Evolutionary conservation across 345 rosid genomes (phyloP).

Genomic region (Heritiera littoralis): DNA sequence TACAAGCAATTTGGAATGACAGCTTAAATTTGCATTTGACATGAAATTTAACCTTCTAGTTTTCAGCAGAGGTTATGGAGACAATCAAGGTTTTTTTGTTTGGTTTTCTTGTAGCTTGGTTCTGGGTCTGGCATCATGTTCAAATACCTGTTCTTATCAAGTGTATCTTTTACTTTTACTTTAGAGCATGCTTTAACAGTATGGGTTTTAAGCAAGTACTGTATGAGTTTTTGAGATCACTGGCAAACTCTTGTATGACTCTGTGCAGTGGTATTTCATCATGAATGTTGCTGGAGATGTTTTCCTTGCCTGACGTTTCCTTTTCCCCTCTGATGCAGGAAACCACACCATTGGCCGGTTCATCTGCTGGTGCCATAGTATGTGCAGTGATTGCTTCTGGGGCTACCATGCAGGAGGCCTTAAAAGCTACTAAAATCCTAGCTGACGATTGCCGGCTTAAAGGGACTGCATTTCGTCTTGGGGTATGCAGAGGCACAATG

Average conservation of each 20-base stretch:
- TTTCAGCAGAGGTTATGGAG: neutral
- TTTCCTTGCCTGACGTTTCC: neutral
- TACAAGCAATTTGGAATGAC: neutral
- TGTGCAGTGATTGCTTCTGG: conserved; percentile 90
- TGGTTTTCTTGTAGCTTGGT: conserved; percentile 4
- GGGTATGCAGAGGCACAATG: conserved; percentile 51
- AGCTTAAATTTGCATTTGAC: neutral
- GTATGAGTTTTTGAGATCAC: neutral
- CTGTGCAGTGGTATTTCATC: conserved; percentile 1
- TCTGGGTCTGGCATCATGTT: neutral
- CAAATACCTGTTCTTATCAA: neutral
- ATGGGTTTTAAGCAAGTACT: neutral
- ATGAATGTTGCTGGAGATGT: neutral
- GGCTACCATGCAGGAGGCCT: conserved; percentile 67
- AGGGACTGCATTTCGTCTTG: conserved; percentile 94
- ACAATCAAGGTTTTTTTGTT: neutral
- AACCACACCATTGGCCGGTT: conserved; percentile 87
- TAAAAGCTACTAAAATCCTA: conserved; percentile 63
- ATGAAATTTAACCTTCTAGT: neutral
- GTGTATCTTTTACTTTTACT: neutral
- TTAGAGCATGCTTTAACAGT: neutral
- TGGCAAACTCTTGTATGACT: neutral
- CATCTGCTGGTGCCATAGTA: conserved; percentile 92
- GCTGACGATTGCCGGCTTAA: conserved; percentile 77
- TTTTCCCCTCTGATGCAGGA: conserved; percentile 46